These are phyloP conservation scores for Pichia californica DNA, from an alignment of 805 yeast genomes.

Conservation along the genomic window DNA sequence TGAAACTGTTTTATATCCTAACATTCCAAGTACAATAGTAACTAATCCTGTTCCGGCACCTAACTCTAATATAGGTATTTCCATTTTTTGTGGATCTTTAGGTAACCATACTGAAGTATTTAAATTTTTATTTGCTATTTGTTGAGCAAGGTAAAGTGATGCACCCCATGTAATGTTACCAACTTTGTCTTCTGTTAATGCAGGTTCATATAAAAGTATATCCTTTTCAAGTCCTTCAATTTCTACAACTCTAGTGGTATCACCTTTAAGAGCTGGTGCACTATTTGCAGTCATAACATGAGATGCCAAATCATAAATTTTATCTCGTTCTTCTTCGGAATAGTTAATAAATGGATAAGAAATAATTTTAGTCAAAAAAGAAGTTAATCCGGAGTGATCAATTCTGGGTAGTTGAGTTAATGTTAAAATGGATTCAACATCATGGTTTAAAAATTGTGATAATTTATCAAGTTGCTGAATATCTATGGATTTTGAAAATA, in stretches of 20 bases:
- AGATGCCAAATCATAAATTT: slow-evolving; percentile 51
- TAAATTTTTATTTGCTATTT: slow-evolving; percentile 32
- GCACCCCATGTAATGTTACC: slow-evolving; percentile 98
- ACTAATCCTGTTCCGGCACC: slow-evolving; percentile 95
- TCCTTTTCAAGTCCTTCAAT: slow-evolving; percentile 33
- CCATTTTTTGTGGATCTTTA: neutral
- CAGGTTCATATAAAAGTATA: slow-evolving; percentile 63
- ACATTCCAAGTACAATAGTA: slow-evolving; percentile 59
- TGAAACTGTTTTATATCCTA: slow-evolving; percentile 45
- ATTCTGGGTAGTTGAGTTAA: slow-evolving; percentile 2
- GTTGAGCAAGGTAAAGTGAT: slow-evolving; percentile 58
- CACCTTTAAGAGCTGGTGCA: slow-evolving; percentile 80
- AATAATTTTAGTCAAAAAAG: slow-evolving; percentile 43
- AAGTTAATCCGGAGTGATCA: slow-evolving; percentile 31
- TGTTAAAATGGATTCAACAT: neutral
- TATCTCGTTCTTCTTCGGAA: slow-evolving; percentile 28
- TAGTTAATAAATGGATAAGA: slow-evolving; percentile 47
- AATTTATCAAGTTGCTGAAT: neutral
- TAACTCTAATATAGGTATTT: slow-evolving; percentile 53
- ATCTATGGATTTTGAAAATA: neutral
- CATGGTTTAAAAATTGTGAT: neutral
- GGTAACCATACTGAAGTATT: slow-evolving; percentile 7
- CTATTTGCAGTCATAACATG: slow-evolving; percentile 69
- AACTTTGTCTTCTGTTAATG: slow-evolving; percentile 76
- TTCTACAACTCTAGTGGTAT: slow-evolving; percentile 52